Base-by-base conservation (phyloP, 208 protist species). In the Borovskyia barvae region DNA sequence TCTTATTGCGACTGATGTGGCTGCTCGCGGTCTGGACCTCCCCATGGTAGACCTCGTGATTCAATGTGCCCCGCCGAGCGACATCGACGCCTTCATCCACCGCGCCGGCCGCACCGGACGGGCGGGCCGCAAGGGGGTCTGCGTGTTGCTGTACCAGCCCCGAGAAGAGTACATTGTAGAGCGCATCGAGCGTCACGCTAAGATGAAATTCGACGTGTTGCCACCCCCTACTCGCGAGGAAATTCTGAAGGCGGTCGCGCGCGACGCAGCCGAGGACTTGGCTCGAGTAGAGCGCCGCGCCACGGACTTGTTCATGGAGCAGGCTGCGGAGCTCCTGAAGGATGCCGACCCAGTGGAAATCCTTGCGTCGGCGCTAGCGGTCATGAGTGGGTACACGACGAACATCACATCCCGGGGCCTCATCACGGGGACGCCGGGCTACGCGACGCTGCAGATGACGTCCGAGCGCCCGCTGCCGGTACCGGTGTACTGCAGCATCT, bases 11-110 rank as follows among this genome's bases (percentile, higher is more conserved):
- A 97, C 93, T 6, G 92, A 97, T 59, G 94, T 97, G 32, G 92
- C 92, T 11, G 90, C 90, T 7, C 84, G 94, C 54, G 91, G 90
- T 9, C 66, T 92, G 0, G 91, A 94, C 69, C 54, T 96, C 33
- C 84, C 83, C 4, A 91, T 92, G 83, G 87, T 96, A 17, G 90
- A 96, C 55, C 72, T 96, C 19, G 90, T 96, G 12, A 93, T 96
- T 42, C 85, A 96, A 57, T 93, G 84, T 40, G 84, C 79, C 0
- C 85, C 85, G 12, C 90, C 90, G 26, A 65, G 56, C 17, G 87
- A 96, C 45, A 91, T 94, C 45, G 96, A 99, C 57, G 81, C 83
- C 49, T 99, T 99, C 67, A 92, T 99, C 43, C 98, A 99, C 80
- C 84, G 98, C 32, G 89, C 89, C 33, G 98, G 98, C 12, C 76